Evolutionary conservation across 176 grass and related monocot species (phyloP).

Genomic region (Avena sativa): DNA sequence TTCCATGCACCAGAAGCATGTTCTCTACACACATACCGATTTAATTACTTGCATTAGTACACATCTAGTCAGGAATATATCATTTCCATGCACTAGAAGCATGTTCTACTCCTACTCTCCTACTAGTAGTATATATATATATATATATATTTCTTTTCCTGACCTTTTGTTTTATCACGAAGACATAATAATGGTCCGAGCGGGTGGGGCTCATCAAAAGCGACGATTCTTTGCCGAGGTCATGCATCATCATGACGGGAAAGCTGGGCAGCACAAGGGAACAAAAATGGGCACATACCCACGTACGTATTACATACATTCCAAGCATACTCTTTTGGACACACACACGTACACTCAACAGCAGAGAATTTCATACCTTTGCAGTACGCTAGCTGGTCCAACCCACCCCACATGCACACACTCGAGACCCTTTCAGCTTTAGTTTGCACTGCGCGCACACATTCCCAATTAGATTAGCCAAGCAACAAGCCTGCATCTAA

Average conservation of each 20-base stretch:
- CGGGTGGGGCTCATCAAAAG: constrained; percentile 58
- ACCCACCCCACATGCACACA: constrained; percentile 39
- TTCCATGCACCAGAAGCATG: no score
- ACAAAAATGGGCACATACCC: constrained; percentile 45
- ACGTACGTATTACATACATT: constrained; percentile 19
- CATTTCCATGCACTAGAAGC: background rate
- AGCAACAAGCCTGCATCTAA: constrained; percentile 18
- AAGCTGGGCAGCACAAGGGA: constrained; percentile 43
- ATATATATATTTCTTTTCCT: constrained; percentile 11
- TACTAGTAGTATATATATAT: no score
- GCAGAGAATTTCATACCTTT: constrained; percentile 21
- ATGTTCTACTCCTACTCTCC: background rate
- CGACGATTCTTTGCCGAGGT: constrained; percentile 54
- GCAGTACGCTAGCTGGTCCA: constrained; percentile 9
- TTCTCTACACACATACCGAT: background rate
- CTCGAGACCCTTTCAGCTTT: constrained; percentile 35
- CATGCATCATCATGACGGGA: constrained; percentile 51
- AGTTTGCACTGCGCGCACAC: constrained; percentile 12
- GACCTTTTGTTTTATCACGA: background rate
- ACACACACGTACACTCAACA: constrained; percentile 14
- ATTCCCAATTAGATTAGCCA: constrained; percentile 36
- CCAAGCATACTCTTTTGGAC: constrained; percentile 23
- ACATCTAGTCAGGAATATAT: background rate
- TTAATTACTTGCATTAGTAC: background rate
- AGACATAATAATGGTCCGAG: constrained; percentile 45